Conservation (phyloP, 805 yeast genomes). For the Tetrapisispora taiwanensis region DNA sequence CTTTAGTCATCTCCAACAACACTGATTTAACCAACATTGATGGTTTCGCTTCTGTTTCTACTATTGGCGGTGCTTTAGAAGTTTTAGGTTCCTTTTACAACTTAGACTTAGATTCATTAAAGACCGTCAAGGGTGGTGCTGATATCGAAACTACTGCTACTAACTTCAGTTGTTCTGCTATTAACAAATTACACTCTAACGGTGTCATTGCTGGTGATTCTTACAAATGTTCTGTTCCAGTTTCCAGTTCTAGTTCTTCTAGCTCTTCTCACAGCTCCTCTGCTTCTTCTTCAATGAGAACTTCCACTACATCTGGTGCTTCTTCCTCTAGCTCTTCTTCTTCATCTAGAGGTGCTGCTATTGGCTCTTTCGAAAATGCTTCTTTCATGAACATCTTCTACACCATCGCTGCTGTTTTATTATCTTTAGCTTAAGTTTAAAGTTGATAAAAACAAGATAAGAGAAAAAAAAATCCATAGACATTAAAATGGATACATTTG, state of each 20-base stretch:
- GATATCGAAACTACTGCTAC: slow-evolving; percentile 57
- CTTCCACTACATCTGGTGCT: not conserved
- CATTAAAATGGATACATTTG: not conserved
- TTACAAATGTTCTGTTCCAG: slow-evolving; percentile 62
- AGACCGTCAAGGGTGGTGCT: slow-evolving; percentile 88
- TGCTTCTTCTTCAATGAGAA: not conserved
- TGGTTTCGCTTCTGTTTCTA: slow-evolving; percentile 62
- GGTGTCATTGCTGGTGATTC: slow-evolving; percentile 89
- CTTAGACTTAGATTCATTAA: slow-evolving; percentile 65
- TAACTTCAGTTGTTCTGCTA: slow-evolving; percentile 70
- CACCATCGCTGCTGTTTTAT: slow-evolving; percentile 3
- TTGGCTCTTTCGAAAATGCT: not conserved
- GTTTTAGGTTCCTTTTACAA: slow-evolving; percentile 71
- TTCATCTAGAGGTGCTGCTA: slow-evolving; percentile 2
- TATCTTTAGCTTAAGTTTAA: slow-evolving; percentile 2
- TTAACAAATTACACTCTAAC: slow-evolving; percentile 58
- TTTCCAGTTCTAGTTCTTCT: slow-evolving; percentile 36
- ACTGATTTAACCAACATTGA: slow-evolving; percentile 50
- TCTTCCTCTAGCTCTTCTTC: not conserved
- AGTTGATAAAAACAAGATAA: too few species aligned
- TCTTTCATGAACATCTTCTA: not conserved
- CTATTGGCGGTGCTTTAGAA: slow-evolving; percentile 82
- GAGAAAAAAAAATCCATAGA: not conserved
- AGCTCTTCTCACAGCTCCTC: not conserved
- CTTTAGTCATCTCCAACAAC: slow-evolving; percentile 83